Evolutionary conservation across 1,139 yeast genomes (phyloP).

Genomic region (Saccharomycopsis hybrid): DNA sequence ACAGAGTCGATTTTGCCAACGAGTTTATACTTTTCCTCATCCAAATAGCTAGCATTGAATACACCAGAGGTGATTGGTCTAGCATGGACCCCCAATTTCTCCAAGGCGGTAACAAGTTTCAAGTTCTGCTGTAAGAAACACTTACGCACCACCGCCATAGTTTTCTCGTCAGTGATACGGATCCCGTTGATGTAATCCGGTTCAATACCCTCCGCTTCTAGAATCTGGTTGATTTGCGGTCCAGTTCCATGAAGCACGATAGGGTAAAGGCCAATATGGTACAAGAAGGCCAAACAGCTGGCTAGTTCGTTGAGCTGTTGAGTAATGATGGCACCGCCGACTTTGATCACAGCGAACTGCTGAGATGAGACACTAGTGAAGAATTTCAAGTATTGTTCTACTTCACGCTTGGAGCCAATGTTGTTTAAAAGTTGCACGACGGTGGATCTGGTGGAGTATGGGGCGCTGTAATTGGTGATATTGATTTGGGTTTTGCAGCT

Average conservation of each 20-base stretch:
- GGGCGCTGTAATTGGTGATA: background rate
- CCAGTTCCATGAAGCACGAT: slow-evolving; percentile 98
- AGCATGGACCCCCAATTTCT: slow-evolving; percentile 94
- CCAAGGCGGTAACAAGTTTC: slow-evolving; percentile 90
- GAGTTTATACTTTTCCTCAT: slow-evolving; percentile 81
- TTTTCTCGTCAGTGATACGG: slow-evolving; percentile 87
- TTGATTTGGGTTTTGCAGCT: background rate
- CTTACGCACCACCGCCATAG: slow-evolving; percentile 93
- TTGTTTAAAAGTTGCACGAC: slow-evolving; percentile 91
- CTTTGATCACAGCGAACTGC: slow-evolving; percentile 97
- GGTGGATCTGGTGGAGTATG: slow-evolving; percentile 77
- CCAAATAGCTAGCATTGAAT: slow-evolving; percentile 87
- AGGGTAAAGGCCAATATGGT: slow-evolving; percentile 96
- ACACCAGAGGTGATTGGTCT: slow-evolving; percentile 99
- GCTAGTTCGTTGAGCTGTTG: slow-evolving; percentile 91
- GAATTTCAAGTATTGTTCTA: slow-evolving; percentile 92
- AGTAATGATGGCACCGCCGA: slow-evolving; percentile 98
- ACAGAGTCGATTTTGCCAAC: slow-evolving; percentile 88
- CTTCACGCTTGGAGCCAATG: slow-evolving; percentile 95
- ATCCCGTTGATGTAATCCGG: slow-evolving; percentile 97
- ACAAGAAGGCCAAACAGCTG: slow-evolving; percentile 88
- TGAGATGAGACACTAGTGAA: slow-evolving; percentile 94
- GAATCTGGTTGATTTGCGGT: slow-evolving; percentile 91
- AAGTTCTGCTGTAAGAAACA: slow-evolving; percentile 94
- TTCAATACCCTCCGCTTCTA: slow-evolving; percentile 91